phyloP scores from a whole-genome alignment of 2,329 filamentous ascomycete genomes.

The Sporothrix brasiliensis region DNA sequence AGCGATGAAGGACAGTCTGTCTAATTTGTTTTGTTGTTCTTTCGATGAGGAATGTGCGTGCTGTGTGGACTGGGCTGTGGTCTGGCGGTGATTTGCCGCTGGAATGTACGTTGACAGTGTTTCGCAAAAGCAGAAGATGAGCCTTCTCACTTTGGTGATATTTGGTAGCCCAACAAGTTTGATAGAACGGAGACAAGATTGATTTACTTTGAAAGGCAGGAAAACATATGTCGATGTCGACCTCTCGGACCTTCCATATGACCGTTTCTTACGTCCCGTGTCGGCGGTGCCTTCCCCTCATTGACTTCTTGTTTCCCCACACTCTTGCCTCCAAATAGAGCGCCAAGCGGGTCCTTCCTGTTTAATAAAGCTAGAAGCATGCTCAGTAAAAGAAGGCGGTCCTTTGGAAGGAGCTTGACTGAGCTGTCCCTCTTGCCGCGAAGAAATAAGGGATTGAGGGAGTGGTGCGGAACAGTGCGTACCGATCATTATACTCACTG shows the following conservation, averaged over 20 bases:
- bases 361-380: background rate
- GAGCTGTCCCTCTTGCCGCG: background rate
- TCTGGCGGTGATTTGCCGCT: background rate
- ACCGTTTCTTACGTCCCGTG: background rate
- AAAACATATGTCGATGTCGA: background rate
- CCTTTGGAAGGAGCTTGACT: background rate
- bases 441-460: background rate
- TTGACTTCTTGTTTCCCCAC: background rate
- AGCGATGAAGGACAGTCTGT: background rate
- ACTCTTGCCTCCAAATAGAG: background rate
- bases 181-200: background rate
- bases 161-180: too few species aligned
- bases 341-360: background rate
- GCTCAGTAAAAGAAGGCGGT: background rate
- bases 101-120: conserved; percentile 1
- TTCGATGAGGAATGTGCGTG: background rate
- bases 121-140: background rate
- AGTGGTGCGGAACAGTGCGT: background rate
- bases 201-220: background rate
- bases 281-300: background rate
- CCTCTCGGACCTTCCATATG: background rate
- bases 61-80: background rate
- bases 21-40: background rate
- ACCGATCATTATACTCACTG: background rate
- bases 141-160: background rate